Evolutionary conservation across 73 alveolate species (phyloP), one percentile per base, ranked within the genome.

Genomic region (Stentor roeselii): DNA sequence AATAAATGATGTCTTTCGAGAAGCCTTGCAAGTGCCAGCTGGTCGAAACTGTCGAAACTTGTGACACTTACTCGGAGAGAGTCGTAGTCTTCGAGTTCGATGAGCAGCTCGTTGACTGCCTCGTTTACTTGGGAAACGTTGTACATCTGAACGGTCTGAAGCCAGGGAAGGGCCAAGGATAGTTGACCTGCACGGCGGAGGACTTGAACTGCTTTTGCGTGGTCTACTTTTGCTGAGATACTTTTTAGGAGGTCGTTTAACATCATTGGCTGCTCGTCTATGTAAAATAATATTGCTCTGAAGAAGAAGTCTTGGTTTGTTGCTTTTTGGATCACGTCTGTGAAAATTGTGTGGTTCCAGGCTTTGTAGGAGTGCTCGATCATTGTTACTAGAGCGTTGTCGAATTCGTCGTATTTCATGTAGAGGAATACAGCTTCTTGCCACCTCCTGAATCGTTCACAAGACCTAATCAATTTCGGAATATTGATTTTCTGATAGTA

Each of bases 331-430:
- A 97, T 84, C 86, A 91, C 92, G 85, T 95, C 95, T 76, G 95
- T 95, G 89, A 94, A 95, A 60, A 88, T 84, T 82, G 96, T 99
- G 88, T 97, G 99, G 59, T 93, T 91, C 96, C 98, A 97, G 60
- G 99, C 97, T 39, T 96, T 84, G 39, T 99, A 99, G 2, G 99
- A 97, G 88, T 97, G 99, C 77, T 96, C 99, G 82, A 97, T 96
- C 99, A 97, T 97, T 41, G 96, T 92, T 60, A 78, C 90, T 40
- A 97, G 93, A 61, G 99, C 99, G 83, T 96, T 94, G 86, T 97
- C 99, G 78, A 90, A 97, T 83, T 97, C 93, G 83, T 96, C 98
- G 85, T 97, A 97, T 59, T 96, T 98, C 77, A 97, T 82, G 86
- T 95, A 94, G 84, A 97, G 91, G 94, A 95, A 96, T 31, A 97